phyloP scores from a whole-genome alignment of 1,284 basidiomycete genomes.

The Ceratobasidium theobromae region DNA sequence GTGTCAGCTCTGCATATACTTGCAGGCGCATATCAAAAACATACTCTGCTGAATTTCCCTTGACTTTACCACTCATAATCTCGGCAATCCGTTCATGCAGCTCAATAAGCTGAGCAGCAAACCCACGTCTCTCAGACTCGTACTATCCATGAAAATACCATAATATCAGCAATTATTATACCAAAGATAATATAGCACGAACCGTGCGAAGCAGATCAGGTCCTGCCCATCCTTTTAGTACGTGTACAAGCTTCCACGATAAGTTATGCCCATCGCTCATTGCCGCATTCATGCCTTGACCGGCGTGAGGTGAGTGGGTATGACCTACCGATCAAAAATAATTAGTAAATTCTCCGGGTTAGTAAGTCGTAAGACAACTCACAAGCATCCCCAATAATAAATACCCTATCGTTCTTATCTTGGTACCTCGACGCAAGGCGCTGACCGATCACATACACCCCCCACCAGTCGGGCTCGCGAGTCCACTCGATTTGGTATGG shows the following conservation, averaged over 20 bases:
- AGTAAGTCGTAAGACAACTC: background rate
- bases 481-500: constrained; percentile 66
- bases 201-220: constrained; percentile 70
- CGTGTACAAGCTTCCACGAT: constrained; percentile 73
- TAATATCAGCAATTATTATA: background rate
- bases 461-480: constrained; percentile 74
- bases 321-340: constrained; percentile 34
- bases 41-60: constrained; percentile 10
- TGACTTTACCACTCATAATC: background rate
- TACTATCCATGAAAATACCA: background rate
- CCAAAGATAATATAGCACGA: constrained; percentile 38
- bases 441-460: constrained; percentile 39
- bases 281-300: constrained; percentile 43
- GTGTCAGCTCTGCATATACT: background rate
- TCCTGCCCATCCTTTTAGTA: constrained; percentile 70
- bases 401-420: constrained; percentile 45
- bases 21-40: background rate
- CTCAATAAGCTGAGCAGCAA: background rate
- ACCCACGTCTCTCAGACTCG: constrained; percentile 6
- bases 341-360: background rate
- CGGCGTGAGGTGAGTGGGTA: constrained; percentile 44
- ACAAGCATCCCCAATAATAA: constrained; percentile 43
- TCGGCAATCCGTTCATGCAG: constrained; percentile 5
- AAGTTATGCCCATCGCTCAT: constrained; percentile 43
- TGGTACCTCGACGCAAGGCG: constrained; percentile 42